Evolutionary conservation across 306 rosid species (phyloP).

Genomic region (Casuarina glauca): DNA sequence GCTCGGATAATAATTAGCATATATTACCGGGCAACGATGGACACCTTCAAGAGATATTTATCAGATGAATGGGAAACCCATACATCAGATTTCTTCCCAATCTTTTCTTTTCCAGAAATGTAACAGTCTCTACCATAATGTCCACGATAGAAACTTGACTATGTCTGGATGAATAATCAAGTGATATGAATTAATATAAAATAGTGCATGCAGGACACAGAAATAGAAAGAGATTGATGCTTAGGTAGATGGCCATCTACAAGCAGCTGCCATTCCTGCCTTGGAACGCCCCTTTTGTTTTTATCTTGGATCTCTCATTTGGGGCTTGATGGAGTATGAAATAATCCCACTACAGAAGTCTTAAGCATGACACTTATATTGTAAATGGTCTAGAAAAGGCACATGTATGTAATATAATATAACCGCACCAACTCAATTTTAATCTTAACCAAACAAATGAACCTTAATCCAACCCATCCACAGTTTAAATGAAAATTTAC

Average conservation of each 20-base stretch:
- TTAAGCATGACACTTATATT: background rate
- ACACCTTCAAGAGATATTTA: background rate
- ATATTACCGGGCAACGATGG: background rate
- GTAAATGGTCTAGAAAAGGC: background rate
- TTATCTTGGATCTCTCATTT: background rate
- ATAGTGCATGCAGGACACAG: background rate
- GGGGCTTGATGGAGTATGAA: background rate
- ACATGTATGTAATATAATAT: background rate
- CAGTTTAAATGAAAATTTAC: background rate
- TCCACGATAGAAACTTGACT: background rate
- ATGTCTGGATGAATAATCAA: background rate
- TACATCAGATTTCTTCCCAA: background rate
- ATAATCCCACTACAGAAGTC: background rate
- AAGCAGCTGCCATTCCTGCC: background rate
- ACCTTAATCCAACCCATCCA: background rate
- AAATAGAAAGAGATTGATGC: background rate
- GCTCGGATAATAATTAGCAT: background rate
- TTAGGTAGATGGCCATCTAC: background rate
- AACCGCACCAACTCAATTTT: background rate
- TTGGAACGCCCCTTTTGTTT: background rate
- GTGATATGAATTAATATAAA: too few species aligned
- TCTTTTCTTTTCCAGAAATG: background rate
- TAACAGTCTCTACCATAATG: conserved; percentile 1
- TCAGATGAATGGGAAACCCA: conserved; percentile 7
- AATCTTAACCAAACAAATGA: background rate